Evolutionary conservation across 768 basidiomycete species (phyloP), one percentile per base, ranked within the genome.

Genomic region (Neoboletus brunneissimus): DNA sequence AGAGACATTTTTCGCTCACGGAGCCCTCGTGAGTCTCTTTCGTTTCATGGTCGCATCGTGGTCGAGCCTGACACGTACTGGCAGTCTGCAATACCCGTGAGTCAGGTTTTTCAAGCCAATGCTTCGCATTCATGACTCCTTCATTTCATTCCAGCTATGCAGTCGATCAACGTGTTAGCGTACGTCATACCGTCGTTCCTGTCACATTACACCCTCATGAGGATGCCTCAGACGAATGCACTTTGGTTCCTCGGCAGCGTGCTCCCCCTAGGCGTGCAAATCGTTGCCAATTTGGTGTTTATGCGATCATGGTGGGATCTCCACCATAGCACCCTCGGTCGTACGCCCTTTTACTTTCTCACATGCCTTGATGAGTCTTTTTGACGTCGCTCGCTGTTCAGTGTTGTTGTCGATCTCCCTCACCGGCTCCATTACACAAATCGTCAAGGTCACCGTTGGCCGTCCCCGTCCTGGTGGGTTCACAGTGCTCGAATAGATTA

Each of bases 271-370:
- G 59, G 82, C 38, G 69, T 88, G n/a, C 85, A 91, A 64, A 75
- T 83, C 31, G 56, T 87, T 23, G 76, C 93, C 64, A 90, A 90
- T 58, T 44, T 83, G 18, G 42, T 88, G n/a, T 86, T 90, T 18
- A 74, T 89, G 16, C 82, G 89, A 13, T 88, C 85, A 1, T 86
- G 84, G 80, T 96, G 94, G 93, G 95, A 96, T 66, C 71, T 90
- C 22, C 94, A 97, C 68, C 88, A 86, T 63, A 77, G 87, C 48
- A 48, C 60, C n/a, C 67, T 73, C 29, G 71, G 71, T 29, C 49
- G 70, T 71, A 22, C 48, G 71, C 52, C 15, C 11, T 3, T 23
- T 37, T 40, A 5, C 22, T 29, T 31, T 13, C 22, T 27, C 27
- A 1, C 27, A 5, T 13, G 4, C 7, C 22, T 8, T 15, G 8